Evolutionary conservation across 805 yeast genomes (phyloP).

Genomic region (Ogataea henricii): DNA sequence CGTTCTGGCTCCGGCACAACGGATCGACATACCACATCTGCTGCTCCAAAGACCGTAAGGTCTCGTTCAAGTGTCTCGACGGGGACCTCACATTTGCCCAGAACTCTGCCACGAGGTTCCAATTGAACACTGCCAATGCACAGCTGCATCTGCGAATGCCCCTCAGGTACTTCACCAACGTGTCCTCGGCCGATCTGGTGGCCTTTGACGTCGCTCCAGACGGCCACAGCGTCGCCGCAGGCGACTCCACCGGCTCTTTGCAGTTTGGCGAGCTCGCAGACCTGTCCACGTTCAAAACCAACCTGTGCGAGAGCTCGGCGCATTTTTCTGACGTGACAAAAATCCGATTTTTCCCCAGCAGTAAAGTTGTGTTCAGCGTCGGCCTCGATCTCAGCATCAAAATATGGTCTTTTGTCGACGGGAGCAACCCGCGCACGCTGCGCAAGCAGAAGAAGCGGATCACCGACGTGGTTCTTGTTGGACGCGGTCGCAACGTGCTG

Average conservation of each 20-base stretch:
- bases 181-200: neutral
- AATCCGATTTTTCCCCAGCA: conserved; percentile 61
- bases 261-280: conserved; percentile 11
- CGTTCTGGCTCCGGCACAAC: conserved; percentile 20
- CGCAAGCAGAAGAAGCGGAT: conserved; percentile 50
- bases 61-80: neutral
- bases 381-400: conserved; percentile 61
- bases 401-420: conserved; percentile 58
- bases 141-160: conserved; percentile 1
- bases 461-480: conserved; percentile 54
- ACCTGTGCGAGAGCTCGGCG: conserved; percentile 36
- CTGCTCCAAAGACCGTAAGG: conserved; percentile 1
- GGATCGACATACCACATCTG: conserved; percentile 4
- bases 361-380: conserved; percentile 57
- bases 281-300: neutral
- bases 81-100: conserved; percentile 5
- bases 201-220: conserved; percentile 12
- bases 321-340: conserved; percentile 52
- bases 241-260: conserved; percentile 21
- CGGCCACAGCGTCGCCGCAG: conserved; percentile 16
- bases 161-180: neutral
- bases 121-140: neutral
- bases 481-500: conserved; percentile 66
- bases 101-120: neutral
- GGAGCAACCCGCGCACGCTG: conserved; percentile 52